Percentiles rank a stretch among this genome's conserved stretches.
phyloP scores from a whole-genome alignment of 139 green algal species.

The Chlorella sp. region DNA sequence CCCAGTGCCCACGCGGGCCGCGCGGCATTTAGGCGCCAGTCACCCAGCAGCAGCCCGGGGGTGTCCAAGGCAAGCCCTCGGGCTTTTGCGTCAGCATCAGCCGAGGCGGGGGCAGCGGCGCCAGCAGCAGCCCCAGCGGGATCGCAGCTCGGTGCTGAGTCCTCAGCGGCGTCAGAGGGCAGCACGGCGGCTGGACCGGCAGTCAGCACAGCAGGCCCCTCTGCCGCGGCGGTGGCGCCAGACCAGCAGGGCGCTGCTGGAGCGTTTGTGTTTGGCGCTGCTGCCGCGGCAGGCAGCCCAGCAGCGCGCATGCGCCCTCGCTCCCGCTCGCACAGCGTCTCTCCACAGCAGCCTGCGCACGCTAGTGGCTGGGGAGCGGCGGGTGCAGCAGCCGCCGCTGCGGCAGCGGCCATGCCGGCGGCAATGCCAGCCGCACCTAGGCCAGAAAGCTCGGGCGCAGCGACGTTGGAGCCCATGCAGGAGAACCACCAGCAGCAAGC shows the following conservation, averaged over 20 bases:
- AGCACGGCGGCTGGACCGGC: background rate
- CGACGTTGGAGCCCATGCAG: background rate
- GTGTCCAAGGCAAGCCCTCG: background rate
- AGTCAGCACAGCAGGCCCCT: too few species aligned
- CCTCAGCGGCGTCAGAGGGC: background rate
- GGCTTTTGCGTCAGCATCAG: background rate
- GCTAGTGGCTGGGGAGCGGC: background rate
- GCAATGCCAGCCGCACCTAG: background rate
- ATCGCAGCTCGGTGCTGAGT: background rate
- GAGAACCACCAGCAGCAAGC: constrained; percentile 20
- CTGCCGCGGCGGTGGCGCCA: background rate
- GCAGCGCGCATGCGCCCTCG: background rate
- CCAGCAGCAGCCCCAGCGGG: background rate
- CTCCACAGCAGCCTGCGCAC: background rate
- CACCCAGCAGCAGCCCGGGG: background rate
- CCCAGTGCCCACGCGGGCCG: background rate
- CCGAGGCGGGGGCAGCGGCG: too few species aligned
- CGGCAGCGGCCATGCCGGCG: background rate
- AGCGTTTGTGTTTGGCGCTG: constrained; percentile 11
- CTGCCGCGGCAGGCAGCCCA: background rate
- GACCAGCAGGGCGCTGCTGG: background rate
- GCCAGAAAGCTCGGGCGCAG: background rate
- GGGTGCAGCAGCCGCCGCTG: background rate
- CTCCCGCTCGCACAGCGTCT: background rate
- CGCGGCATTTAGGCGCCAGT: background rate